Evolutionary conservation across 2,329 filamentous ascomycete genomes (phyloP).

Genomic region (Pseudocercospora eumusae): DNA sequence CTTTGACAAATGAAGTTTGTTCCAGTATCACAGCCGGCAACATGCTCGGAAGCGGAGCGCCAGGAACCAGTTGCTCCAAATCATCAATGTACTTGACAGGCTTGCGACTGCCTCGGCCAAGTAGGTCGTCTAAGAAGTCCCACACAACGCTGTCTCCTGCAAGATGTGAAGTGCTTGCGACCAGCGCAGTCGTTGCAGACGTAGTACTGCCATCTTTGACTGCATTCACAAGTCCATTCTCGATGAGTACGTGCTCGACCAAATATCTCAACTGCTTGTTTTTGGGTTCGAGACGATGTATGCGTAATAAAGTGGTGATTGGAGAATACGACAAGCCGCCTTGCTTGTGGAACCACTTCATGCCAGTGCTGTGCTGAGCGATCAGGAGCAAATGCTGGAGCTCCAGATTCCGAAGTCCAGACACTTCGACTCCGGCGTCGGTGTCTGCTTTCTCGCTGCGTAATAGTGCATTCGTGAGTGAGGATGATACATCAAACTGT

Average conservation of each 20-base stretch:
- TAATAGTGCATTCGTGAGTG: conserved; percentile 68
- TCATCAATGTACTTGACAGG: conserved; percentile 82
- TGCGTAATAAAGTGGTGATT: conserved; percentile 68
- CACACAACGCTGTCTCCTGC: conserved; percentile 52
- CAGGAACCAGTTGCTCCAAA: conserved; percentile 50
- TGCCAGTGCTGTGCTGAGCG: conserved; percentile 75
- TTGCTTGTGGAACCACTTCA: conserved; percentile 85
- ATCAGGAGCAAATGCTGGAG: conserved; percentile 79
- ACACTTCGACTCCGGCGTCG: conserved; percentile 47
- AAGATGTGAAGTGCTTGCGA: conserved; percentile 45
- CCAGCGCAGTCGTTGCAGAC: conserved; percentile 48
- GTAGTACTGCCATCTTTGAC: conserved; percentile 31
- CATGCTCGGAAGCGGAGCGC: conserved; percentile 56
- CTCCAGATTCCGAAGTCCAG: conserved; percentile 66
- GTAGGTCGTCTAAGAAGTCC: conserved; percentile 79
- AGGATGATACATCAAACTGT: conserved; percentile 82
- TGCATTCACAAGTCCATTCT: conserved; percentile 66
- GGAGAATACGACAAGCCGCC: conserved; percentile 65
- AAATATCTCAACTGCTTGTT: conserved; percentile 44
- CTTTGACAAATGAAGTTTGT: conserved; percentile 66
- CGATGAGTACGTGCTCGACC: conserved; percentile 55
- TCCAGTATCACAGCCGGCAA: conserved; percentile 71
- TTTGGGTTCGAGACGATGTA: conserved; percentile 48
- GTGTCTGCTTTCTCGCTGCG: conserved; percentile 32
- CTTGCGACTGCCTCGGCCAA: conserved; percentile 70